Base-by-base conservation (phyloP, 306 rosid genomes). In the Delonix regia region DNA sequence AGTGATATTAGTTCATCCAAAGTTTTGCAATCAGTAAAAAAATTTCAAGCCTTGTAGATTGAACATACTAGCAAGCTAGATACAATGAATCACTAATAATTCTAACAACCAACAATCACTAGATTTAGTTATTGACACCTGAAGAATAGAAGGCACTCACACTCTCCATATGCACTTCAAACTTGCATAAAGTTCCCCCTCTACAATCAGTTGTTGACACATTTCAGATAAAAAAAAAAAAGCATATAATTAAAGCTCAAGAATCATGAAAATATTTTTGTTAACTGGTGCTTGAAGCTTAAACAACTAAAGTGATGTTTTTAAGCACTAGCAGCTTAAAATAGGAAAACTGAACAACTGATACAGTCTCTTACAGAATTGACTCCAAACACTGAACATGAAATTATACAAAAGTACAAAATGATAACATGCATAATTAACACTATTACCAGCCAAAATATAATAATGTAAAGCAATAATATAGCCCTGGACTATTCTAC, bases 11-110 rank as follows among this genome's bases (percentile, higher is more conserved):
- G 61, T 55, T 34, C 10, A 3, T 59, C 33, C 55, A 16, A 24
- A n/a, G 21, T n/a, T 48, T 45, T 69, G 76, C 57, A 64, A 69
- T 69, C 38, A 59, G 19, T 9, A 28, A 28, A 41, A 59, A 76
- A 25, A 59, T 42, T 30, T 42, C 55, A 71, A 41, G 44, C 66
- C 6, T n/a, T 52, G 78, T 42, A 69, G 53, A 60, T 11, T 75
- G 66, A 68, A 74, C 51, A 28, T 22, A 34, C 33, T 69, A 57
- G 66, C 67, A 67, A 16, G n/a, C 47, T 38, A 56, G 30, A 41
- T 38, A 51, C 30, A 60, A 41, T 44, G 22, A 62, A 14, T 53
- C 41, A 57, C 34, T 25, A 22, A 12, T 27, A 60, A 75, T 21
- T 49, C 42, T 72, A 61, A 27, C 6, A 22, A 52, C 41, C 47